Evolutionary conservation across 1,139 yeast species (phyloP).

Genomic region (Nakaseomyces kungkrabaensis): DNA sequence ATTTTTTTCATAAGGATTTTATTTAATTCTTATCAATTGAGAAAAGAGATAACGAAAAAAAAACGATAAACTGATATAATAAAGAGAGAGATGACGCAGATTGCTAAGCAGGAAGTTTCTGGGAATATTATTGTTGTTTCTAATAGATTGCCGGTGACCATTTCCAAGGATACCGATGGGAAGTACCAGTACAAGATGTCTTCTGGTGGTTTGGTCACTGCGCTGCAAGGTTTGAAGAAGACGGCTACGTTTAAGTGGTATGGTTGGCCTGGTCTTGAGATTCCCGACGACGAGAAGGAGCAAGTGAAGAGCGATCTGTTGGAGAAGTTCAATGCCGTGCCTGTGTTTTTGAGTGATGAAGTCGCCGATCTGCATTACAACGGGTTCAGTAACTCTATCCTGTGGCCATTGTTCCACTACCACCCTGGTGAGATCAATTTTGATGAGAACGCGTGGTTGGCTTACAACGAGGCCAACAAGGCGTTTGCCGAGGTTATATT

Average conservation of each 20-base stretch:
- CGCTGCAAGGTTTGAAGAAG: constrained; percentile 83
- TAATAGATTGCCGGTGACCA: constrained; percentile 90
- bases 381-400: constrained; percentile 83
- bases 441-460: constrained; percentile 97
- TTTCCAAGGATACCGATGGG: constrained; percentile 52
- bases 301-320: constrained; percentile 61
- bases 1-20: too few species aligned
- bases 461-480: constrained; percentile 87
- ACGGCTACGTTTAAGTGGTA: constrained; percentile 88
- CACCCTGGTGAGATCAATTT: constrained; percentile 99
- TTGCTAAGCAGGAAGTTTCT: constrained; percentile 8
- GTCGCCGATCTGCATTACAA: constrained; percentile 94
- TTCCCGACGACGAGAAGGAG: constrained; percentile 66
- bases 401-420: constrained; percentile 98
- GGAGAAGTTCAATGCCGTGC: constrained; percentile 78
- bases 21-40: too few species aligned
- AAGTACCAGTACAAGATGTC: constrained; percentile 76
- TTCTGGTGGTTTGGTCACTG: constrained; percentile 95
- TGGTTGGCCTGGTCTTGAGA: constrained; percentile 95
- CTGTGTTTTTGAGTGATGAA: constrained; percentile 77
- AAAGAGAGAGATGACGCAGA: not conserved
- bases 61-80: not conserved
- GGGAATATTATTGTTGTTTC: constrained; percentile 88
- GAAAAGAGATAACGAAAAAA: too few species aligned
- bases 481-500: constrained; percentile 72